Evolutionary conservation across 2,329 filamentous ascomycete species (phyloP), one percentile per base, ranked within the genome.

Genomic region (Nothopassalora personata): DNA sequence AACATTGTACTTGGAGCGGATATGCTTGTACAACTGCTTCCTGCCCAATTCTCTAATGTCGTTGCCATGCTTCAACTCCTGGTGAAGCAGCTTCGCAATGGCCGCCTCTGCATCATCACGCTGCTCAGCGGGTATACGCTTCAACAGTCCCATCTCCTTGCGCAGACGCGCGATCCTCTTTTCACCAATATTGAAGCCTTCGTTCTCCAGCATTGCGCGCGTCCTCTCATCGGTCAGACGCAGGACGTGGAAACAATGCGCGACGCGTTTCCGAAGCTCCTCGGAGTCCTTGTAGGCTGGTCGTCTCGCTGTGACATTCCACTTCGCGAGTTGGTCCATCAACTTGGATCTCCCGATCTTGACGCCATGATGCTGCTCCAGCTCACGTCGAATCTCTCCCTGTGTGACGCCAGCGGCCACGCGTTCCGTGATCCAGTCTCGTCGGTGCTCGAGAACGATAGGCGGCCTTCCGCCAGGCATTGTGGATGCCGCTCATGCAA

Each of bases 1-100:
- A 15, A 54, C 36, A 46, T 54, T 54, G 23, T 54, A 54, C 36
- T 47, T 54, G n/a, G 34, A 31, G 10, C 52, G 36, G 23, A 54
- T 45, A n/a, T 46, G 39, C 34, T 54, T 46, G 36, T 54, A 54
- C 34, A 54, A 31, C 27, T 54, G 33, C 34, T 46, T 30, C 19
- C 52, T 10, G n/a, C 34, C 34, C 23, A 54, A 23, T 11, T 54
- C 34, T 23, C 39, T 10, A 15, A 54, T 54, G 36, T 46, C 31
- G 49, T 31, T 51, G 28, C 52, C 52, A n/a, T 27, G 28, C 52
- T 30, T 54, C 3, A 54, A 15, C 39, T 54, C 52, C 27, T 46
- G 52, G 18, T 30, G 52, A 10, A 54, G 52, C 34, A 30, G 8
- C 15, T 19, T 28, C 6, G 36, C 52, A 54, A 54, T 54, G 6